Base-by-base conservation (phyloP, 495 filamentous ascomycete genomes). In the Annulohypoxylon maeteangense region DNA sequence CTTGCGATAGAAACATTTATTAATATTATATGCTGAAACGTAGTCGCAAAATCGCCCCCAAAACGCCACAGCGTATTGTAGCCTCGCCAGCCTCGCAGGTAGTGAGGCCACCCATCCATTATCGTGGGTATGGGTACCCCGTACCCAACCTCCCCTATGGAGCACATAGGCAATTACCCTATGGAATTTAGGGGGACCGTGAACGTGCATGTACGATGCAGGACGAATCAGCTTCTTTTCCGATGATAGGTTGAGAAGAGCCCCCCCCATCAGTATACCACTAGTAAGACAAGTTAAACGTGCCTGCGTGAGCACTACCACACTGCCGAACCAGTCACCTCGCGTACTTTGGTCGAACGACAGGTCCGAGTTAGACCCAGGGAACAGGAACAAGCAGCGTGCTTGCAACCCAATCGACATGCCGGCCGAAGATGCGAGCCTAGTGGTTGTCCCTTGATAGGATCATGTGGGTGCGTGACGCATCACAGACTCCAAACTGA, bases 11-110 rank as follows among this genome's bases (percentile, higher is more conserved):
- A 45, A 44, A 59, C 4, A 34, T 20, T 34, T 54, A 34, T 54
- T 50, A 50, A 25, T 50, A 11, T 12, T 50, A 50, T 1, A 25
- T 25, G 32, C 29, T 44, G 57, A 62, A 45, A 58, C 4, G 63
- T 59, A 64, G 58, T 60, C 34, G 23, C 10, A 5, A 53, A 60
- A 65, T 51, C 6, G 65, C 70, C 70, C 70, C 61, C 56, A 72
- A 62, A 11, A 25, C 45, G 54, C 59, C 44, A 64, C 50, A 22
- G 5, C 32, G 34, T 10, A 67, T 11, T 8, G 40, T 59, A 65
- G 70, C 69, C 69, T 72, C 16, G 65, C 60, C 60, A 72, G 70
- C 70, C 70, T 72, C 56, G 65, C 61, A 72, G 64, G 44, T 69
- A 16, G 20, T 57, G 70, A 72, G 70, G 70, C 70, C 70, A 72